These are phyloP conservation scores for Clarireedia paspali DNA, from an alignment of 2,329 filamentous ascomycete genomes.

Conservation along the genomic window DNA sequence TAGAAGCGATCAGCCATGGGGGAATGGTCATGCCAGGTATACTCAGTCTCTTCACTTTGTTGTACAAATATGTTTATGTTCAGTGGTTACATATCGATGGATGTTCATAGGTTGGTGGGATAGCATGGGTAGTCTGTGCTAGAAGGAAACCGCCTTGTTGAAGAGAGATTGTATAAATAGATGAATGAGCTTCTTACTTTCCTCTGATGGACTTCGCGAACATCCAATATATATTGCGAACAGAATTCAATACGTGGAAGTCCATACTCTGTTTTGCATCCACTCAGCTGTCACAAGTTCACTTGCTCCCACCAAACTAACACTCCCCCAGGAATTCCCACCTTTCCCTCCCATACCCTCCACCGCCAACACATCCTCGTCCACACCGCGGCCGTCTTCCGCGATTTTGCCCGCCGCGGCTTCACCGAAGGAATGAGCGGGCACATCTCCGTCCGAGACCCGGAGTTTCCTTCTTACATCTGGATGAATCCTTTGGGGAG, in stretches of 20 bases:
- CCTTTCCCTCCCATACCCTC: conserved; percentile 42
- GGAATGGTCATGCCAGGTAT: conserved; percentile 19
- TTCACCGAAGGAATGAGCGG: conserved; percentile 63
- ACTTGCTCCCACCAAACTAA: not conserved
- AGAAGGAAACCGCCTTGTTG: too few relatives aligned
- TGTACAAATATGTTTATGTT: not conserved
- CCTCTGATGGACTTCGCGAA: too few relatives aligned
- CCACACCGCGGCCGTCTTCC: conserved; percentile 63
- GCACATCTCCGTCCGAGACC: conserved; percentile 61
- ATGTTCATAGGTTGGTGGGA: not conserved
- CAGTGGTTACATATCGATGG: not conserved
- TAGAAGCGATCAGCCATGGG: conserved; percentile 30
- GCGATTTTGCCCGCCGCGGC: conserved; percentile 57
- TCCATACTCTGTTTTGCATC: too few relatives aligned
- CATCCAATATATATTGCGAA: too few relatives aligned
- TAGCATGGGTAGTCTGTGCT: not conserved
- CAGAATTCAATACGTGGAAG: too few relatives aligned
- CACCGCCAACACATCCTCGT: conserved; percentile 57
- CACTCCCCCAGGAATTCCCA: conserved; percentile 42
- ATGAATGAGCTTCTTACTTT: too few relatives aligned
- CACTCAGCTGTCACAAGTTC: too few relatives aligned
- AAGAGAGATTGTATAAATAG: too few relatives aligned
- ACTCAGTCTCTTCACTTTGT: not conserved
- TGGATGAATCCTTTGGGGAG: conserved; percentile 63
- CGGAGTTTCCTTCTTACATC: conserved; percentile 51